Percentiles rank a stretch among this genome's conserved stretches.
These are phyloP conservation scores for Coffea humblotiana DNA, from an alignment of 305 asterid genomes.

Conservation along the genomic window DNA sequence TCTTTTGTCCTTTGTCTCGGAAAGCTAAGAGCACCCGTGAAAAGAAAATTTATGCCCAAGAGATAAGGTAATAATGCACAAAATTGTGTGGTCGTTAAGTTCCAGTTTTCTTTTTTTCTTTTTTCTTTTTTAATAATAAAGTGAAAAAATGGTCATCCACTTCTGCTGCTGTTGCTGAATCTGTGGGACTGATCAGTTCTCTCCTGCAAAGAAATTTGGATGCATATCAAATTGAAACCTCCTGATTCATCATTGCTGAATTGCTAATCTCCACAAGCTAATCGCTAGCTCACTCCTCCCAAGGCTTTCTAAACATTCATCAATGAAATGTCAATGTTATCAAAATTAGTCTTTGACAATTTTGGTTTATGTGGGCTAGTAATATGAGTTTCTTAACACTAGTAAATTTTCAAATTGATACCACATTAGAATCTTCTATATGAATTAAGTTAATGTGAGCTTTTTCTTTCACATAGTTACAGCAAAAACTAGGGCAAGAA, in stretches of 20 bases:
- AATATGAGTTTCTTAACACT: too few species aligned
- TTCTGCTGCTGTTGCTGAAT: not conserved
- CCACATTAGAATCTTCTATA: too few species aligned
- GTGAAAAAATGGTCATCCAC: not conserved
- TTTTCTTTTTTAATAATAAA: not conserved
- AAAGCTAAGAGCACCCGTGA: conserved; percentile 21
- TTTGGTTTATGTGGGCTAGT: too few species aligned
- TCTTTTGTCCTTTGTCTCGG: not conserved
- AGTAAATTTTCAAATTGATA: too few species aligned
- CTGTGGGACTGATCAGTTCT: not conserved
- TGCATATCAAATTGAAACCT: not conserved
- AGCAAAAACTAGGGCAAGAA: not conserved
- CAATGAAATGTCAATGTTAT: not conserved
- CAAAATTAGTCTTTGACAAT: not conserved
- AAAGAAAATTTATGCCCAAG: not conserved
- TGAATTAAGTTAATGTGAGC: not conserved
- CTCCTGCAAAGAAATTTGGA: not conserved
- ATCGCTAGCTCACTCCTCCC: not conserved
- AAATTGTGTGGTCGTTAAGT: not conserved
- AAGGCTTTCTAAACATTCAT: too few species aligned
- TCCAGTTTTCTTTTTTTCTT: too few species aligned
- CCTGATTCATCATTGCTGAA: too few species aligned
- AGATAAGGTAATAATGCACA: not conserved
- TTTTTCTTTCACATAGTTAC: not conserved
- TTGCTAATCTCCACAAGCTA: too few species aligned